Evolutionary conservation across 257 asterid genomes (phyloP), one percentile per base, ranked within the genome.

Genomic region (Cordia subcordata): DNA sequence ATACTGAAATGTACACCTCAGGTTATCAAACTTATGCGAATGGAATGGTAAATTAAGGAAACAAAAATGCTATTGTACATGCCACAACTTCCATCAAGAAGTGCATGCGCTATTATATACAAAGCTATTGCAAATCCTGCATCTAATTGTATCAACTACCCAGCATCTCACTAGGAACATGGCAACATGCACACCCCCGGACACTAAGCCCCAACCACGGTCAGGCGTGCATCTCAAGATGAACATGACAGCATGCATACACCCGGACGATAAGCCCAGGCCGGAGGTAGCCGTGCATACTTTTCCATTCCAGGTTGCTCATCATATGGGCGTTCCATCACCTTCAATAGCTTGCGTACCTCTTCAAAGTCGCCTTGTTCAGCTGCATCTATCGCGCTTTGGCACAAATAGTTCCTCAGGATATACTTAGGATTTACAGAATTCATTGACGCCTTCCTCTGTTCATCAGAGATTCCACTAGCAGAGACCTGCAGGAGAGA

Each of bases 171-270:
- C 15, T 97, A 93, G 54, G 97, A 93, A 75, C 99, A 93, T 54
- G 99, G 89, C 60, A 93, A 95, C 99, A 89, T 93, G 84, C 97
- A 74, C 16, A 89, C 99, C 1, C 99, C 97, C 0, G 97, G 99
- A 47, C 97, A 94, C 67, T 89, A 86, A 12, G 97, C 99, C 99
- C 99, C n/a, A 57, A 55, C 37, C 33, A 19, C 50, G 55, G 50
- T 13, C 22, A 65, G 38, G n/a, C n/a, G n/a, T n/a, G 61, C 61
- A 72, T 57, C 72, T 85, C 72, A 85, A 18, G 99, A 93, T 54
- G 97, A 93, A 75, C 99, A 93, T 54, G 99, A 93, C 60, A 93
- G 96, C 99, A 89, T 93, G 84, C 97, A 74, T 15, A 89, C 99
- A 1, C 99, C 97, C 0, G 97, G 99, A 47, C 97, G 95, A 69